Evolutionary conservation across 345 rosid species (phyloP).

Genomic region (Eucalyptus sp.): DNA sequence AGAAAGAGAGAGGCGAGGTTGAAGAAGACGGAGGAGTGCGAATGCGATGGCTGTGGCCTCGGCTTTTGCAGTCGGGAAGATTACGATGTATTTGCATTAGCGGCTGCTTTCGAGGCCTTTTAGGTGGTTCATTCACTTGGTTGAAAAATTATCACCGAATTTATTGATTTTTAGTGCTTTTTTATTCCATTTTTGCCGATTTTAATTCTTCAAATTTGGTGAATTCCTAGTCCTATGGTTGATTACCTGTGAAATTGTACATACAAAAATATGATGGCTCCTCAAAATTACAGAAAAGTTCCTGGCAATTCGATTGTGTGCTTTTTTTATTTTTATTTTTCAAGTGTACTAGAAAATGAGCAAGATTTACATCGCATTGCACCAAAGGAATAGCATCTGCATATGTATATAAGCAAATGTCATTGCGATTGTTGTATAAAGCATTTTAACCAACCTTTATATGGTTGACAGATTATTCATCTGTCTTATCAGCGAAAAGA

Average conservation of each 20-base stretch:
- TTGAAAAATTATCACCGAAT: not conserved
- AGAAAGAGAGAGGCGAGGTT: not conserved
- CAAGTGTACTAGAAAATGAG: accelerated
- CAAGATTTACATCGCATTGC: not conserved
- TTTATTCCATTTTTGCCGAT: not conserved
- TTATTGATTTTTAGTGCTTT: not conserved
- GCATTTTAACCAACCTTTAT: not conserved
- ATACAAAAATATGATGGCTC: not conserved
- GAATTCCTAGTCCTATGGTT: not conserved
- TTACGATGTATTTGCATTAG: slow-evolving; percentile 29
- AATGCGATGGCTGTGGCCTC: slow-evolving; percentile 4
- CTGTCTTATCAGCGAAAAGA: not conserved
- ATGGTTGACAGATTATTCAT: not conserved
- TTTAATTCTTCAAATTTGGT: not conserved
- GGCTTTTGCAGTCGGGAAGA: slow-evolving; percentile 10
- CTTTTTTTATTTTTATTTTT: not conserved
- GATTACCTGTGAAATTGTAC: not conserved
- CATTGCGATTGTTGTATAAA: too few species aligned
- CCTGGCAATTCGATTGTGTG: not conserved
- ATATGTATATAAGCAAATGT: not conserved
- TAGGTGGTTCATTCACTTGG: not conserved
- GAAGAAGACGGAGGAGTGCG: slow-evolving; percentile 4
- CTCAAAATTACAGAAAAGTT: not conserved
- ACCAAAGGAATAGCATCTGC: not conserved
- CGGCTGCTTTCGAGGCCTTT: slow-evolving; percentile 33